Base-by-base conservation (phyloP, 306 rosid genomes). In the Astragalus membranaceus region DNA sequence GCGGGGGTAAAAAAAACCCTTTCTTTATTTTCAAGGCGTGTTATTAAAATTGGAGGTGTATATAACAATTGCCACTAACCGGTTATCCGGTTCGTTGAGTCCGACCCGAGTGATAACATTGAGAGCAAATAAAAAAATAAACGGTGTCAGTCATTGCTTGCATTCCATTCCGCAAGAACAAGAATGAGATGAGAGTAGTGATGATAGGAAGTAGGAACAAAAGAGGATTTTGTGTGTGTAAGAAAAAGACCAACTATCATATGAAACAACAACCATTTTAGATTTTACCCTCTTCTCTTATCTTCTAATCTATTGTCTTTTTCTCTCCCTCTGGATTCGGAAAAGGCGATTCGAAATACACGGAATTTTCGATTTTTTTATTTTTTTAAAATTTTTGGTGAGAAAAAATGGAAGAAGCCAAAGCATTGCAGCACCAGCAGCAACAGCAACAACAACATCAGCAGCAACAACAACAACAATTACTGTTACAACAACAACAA, bases 401-500 rank as follows among this genome's bases (percentile, higher is more conserved):
- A 17, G 1, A n/a, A 60, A 49, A 75, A 32, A 89, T 92, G 98
- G 98, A 92, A 23, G 98, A 92, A 17, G 83, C 89, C 14, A 92
- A 92, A 72, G 90, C 88, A 59, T 64, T 87, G 86, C 96, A 86
- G 0, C 96, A 88, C 4, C 91, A 87, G 6, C 76, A 69, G 0
- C 74, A 69, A 0, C 75, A 69, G 0, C 74, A 56, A 0, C 75
- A 70, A 0, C 69, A 72, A 9, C 76, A 59, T 2, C 68, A 47
- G 0, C 58, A 57, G 1, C 95, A 85, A 0, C 87, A 85, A 0
- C 88, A 81, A 0, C 89, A 79, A 1, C 85, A 80, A 2, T 55
- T 68, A 1, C 74, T 75, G 14, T 8, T 57, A 1, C 88, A 81
- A 0, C 89, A 79, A 1, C 85, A 80, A 2, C 79, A 79, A 4